phyloP scores from a whole-genome alignment of 768 basidiomycete species.

The Dendrothele bispora region DNA sequence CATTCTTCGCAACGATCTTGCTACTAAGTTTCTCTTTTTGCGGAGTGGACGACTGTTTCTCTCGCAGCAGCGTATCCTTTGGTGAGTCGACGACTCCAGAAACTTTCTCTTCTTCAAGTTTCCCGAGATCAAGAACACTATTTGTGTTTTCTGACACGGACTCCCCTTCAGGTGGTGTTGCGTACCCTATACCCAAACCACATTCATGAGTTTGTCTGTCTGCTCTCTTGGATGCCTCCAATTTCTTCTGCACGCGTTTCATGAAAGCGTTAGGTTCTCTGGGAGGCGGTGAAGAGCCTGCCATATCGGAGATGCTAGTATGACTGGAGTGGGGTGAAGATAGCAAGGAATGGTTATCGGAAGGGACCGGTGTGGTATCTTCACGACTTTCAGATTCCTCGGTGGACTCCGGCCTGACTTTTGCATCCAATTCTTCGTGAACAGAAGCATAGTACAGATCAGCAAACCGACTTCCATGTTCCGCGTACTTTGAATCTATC shows the following conservation, averaged over 20 bases:
- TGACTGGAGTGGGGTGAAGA: slow-evolving; percentile 19
- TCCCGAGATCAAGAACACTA: too few relatives aligned
- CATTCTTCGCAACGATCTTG: too few relatives aligned
- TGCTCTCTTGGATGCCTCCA: slow-evolving; percentile 19
- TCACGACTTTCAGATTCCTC: not conserved
- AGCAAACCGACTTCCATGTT: slow-evolving; percentile 33
- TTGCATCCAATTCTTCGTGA: slow-evolving; percentile 13
- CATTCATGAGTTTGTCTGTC: not conserved
- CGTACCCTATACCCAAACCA: not conserved
- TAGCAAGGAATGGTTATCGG: slow-evolving; percentile 12
- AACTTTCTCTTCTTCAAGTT: too few relatives aligned
- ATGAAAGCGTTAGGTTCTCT: slow-evolving; percentile 40
- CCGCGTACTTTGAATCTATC: slow-evolving; percentile 22
- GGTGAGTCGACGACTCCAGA: too few relatives aligned
- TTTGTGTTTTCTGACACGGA: too few relatives aligned
- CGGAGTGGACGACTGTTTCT: too few relatives aligned
- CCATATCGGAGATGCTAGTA: not conserved
- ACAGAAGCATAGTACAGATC: slow-evolving; percentile 38
- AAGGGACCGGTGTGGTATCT: slow-evolving; percentile 15
- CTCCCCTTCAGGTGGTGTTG: too few relatives aligned
- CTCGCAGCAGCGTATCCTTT: too few relatives aligned
- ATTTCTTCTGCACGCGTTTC: slow-evolving; percentile 42
- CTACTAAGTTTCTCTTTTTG: too few relatives aligned
- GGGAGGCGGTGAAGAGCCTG: slow-evolving; percentile 12
- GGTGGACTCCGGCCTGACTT: slow-evolving; percentile 7